These are phyloP conservation scores for Erucastrum elatum DNA, from an alignment of 345 rosid species.

Conservation along the genomic window DNA sequence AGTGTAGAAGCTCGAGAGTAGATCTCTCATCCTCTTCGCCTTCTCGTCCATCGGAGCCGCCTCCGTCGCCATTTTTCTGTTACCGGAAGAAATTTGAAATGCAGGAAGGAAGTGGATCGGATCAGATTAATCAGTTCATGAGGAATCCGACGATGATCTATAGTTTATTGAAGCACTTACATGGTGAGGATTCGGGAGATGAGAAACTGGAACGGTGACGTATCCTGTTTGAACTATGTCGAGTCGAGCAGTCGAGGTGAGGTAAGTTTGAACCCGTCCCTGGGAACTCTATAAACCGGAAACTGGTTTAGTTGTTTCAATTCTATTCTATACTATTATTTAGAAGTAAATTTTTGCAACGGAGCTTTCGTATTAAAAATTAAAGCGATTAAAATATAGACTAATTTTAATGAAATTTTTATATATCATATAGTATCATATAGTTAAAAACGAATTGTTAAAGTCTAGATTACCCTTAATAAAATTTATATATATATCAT, in stretches of 20 bases:
- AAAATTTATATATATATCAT: too few relatives aligned
- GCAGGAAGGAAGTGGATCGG: conserved; percentile 13
- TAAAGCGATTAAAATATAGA: too few relatives aligned
- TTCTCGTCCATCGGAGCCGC: conserved; percentile 87
- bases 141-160: not conserved
- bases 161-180: not conserved
- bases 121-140: not conserved
- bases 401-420: too few relatives aligned
- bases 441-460: too few relatives aligned
- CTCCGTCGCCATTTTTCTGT: conserved; percentile 56
- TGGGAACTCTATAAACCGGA: conserved; percentile 2
- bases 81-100: conserved; percentile 1
- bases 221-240: conserved; percentile 1
- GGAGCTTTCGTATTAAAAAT: too few relatives aligned
- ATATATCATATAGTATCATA: too few relatives aligned
- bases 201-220: not conserved
- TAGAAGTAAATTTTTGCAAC: too few relatives aligned
- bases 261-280: not conserved
- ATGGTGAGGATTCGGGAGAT: not conserved
- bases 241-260: not conserved
- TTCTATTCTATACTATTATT: too few relatives aligned
- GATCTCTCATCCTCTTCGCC: conserved; percentile 99
- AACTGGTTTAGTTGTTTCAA: not conserved
- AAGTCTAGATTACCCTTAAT: too few relatives aligned
- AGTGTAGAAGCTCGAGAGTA: conserved; percentile 91